Evolutionary conservation across 2,329 filamentous ascomycete species (phyloP), one percentile per base, ranked within the genome.

Genomic region (Colletotrichum gigasporum): DNA sequence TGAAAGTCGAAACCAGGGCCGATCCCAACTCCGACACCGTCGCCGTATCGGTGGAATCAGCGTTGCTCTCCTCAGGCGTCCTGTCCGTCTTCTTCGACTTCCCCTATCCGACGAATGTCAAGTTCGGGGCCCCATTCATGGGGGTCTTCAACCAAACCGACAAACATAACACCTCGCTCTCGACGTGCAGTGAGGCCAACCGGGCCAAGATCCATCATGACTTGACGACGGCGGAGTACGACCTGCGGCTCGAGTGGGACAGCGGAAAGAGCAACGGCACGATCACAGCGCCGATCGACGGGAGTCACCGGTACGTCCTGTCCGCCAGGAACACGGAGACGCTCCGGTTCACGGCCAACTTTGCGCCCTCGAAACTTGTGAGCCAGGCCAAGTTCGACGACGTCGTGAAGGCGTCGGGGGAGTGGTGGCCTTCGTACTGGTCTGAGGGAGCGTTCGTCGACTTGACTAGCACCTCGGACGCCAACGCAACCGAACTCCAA

Each of bases 101-200:
- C 57, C 83, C 85, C 3, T 81, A 82, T 55, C 76, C 83, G 18
- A 81, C 77, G 14, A 71, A 72, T 24, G 82, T 83, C 67, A 85
- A 86, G 67, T 86, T 86, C 59, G 83, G 86, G 35, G 82, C 82
- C 2, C 83, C 84, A 1, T 86, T 82, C 64, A 83, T 87, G 2
- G 84, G 84, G 1, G 71, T 83, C 4, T 85, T 81, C 72, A 83
- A 85, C 69, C 79, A 78, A 5, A 81, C 82, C 0, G 71, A 71
- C 5, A 78, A 78, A 12, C 82, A 85, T 66, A 76, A 70, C 2
- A 85, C 83, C 0, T 70, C 61, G 0, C 67, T 84, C 1, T 64
- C 69, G 10, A 64, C 59, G 3, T 71, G 69, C 7, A 16, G 24
- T 11, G 48, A 34, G 16, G 55, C 68, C 0, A 69, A 69, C 20